Percentiles rank a stretch among this genome's conserved stretches.
These are phyloP conservation scores for Galerina sulciceps DNA, from an alignment of 768 basidiomycete genomes.

Conservation along the genomic window DNA sequence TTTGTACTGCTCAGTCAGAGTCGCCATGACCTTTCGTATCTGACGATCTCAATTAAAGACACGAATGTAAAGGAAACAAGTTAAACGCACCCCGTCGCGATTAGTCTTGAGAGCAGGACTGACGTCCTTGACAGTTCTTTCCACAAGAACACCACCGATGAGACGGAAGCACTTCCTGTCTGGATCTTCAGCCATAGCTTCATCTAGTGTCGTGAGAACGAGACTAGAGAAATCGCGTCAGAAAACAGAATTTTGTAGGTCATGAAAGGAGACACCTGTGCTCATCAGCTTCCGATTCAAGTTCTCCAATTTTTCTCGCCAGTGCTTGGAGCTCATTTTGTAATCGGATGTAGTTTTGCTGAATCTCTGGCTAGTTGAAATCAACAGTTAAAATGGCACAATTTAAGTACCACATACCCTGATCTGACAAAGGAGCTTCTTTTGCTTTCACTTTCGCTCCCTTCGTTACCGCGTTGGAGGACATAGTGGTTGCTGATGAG, in stretches of 20 bases:
- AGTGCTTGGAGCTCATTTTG: conserved; percentile 92
- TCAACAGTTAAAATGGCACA: conserved; percentile 35
- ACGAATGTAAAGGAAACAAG: neutral
- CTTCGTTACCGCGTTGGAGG: conserved; percentile 44
- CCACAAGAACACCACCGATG: conserved; percentile 94
- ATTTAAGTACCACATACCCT: conserved; percentile 55
- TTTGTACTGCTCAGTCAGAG: conserved; percentile 86
- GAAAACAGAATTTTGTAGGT: neutral
- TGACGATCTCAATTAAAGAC: conserved; percentile 35
- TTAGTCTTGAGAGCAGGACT: conserved; percentile 91
- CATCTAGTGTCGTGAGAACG: conserved; percentile 85
- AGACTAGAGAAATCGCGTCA: conserved; percentile 52
- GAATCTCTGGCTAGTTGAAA: conserved; percentile 73
- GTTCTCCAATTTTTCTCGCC: conserved; percentile 92
- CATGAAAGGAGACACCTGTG: conserved; percentile 66
- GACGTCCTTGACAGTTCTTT: conserved; percentile 94
- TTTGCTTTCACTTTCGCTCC: conserved; percentile 55
- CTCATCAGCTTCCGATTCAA: conserved; percentile 96
- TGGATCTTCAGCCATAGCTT: conserved; percentile 81
- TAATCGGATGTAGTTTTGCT: conserved; percentile 78
- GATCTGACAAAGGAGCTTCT: conserved; percentile 60
- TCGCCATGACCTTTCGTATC: conserved; percentile 84
- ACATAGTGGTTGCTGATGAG: conserved; percentile 43
- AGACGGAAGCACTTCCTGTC: conserved; percentile 95
- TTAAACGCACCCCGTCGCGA: conserved; percentile 72